Percentiles rank a stretch among this genome's conserved stretches.
These are phyloP conservation scores for Plantago ovata DNA, from an alignment of 257 asterid genomes.

Conservation along the genomic window DNA sequence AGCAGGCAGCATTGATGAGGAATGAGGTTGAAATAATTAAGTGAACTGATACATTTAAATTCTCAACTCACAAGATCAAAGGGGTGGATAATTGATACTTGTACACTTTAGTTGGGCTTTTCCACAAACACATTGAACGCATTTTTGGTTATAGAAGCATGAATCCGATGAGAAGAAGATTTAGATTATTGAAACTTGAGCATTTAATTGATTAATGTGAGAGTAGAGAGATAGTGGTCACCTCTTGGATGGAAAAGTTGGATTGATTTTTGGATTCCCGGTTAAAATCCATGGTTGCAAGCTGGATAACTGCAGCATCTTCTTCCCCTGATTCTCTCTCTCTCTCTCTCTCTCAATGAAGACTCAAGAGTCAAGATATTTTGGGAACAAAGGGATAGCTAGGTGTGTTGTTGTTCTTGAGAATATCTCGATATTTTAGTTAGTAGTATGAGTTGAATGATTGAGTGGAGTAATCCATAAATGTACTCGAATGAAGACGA, in stretches of 20 bases:
- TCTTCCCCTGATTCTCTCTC: too few relatives aligned
- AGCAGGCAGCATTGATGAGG: background rate
- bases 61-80: too few relatives aligned
- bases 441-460: too few relatives aligned
- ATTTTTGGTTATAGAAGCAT: conserved; percentile 15
- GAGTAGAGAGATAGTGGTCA: conserved; percentile 23
- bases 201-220: conserved; percentile 9
- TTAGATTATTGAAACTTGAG: conserved; percentile 18
- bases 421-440: too few relatives aligned
- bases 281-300: conserved; percentile 45
- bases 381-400: too few relatives aligned
- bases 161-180: conserved; percentile 11
- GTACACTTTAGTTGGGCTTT: conserved; percentile 17
- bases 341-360: too few relatives aligned
- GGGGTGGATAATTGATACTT: too few relatives aligned
- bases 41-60: conserved; percentile 16
- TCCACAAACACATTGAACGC: conserved; percentile 34
- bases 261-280: conserved; percentile 32
- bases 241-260: conserved; percentile 43
- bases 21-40: background rate
- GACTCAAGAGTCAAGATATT: too few relatives aligned
- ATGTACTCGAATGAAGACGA: too few relatives aligned
- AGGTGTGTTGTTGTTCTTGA: too few relatives aligned
- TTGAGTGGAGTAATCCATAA: too few relatives aligned
- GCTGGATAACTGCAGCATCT: conserved; percentile 67